These are phyloP conservation scores for Flaveria bidentis DNA, from an alignment of 129 eudicot species.

Conservation along the genomic window DNA sequence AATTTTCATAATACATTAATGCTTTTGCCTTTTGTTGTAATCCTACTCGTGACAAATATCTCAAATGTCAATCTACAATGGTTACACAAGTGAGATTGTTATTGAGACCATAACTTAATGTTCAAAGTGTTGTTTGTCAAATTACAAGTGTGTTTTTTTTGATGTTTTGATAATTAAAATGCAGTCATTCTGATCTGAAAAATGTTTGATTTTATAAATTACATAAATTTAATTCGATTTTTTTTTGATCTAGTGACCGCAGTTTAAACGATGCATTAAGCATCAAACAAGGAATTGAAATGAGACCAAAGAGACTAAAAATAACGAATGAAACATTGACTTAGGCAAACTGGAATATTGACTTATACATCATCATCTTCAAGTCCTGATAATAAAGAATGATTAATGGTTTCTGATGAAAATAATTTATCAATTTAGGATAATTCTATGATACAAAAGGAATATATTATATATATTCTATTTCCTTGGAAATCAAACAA, in stretches of 20 bases:
- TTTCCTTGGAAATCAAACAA: not conserved
- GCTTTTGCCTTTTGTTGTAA: not conserved
- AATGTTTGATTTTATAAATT: slow-evolving; percentile 22
- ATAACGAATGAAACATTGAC: not conserved
- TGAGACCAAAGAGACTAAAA: not conserved
- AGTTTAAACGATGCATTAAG: not conserved
- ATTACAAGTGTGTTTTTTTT: too few species aligned
- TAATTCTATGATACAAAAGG: too few species aligned
- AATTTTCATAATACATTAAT: not conserved
- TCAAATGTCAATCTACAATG: too few species aligned
- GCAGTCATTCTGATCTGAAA: not conserved
- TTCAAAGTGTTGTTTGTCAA: too few species aligned
- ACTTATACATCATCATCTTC: not conserved
- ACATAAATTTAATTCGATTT: slow-evolving; percentile 31
- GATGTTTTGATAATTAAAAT: too few species aligned
- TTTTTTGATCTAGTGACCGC: slow-evolving; percentile 23
- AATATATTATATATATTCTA: not conserved
- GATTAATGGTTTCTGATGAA: too few species aligned
- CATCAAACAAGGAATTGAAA: not conserved
- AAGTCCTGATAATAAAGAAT: too few species aligned
- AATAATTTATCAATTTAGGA: too few species aligned
- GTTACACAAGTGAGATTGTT: too few species aligned
- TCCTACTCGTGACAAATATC: too few species aligned
- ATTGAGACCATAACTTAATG: too few species aligned
- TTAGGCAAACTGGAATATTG: too few species aligned